phyloP scores from a whole-genome alignment of 176 grass and related monocot genomes.

The Cenchrus purpureus region DNA sequence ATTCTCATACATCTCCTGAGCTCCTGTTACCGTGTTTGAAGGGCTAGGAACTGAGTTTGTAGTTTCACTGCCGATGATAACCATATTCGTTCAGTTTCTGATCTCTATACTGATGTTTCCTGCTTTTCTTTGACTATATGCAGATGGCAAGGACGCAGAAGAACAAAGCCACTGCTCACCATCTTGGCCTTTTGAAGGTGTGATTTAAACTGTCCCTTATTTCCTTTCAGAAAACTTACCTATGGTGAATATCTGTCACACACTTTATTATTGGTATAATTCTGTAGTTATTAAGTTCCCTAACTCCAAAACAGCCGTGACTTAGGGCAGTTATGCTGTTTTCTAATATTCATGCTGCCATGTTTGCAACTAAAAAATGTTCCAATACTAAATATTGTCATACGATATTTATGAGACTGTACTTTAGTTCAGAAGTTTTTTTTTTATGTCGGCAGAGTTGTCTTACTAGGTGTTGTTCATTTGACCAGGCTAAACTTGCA shows the following conservation, averaged over 20 bases:
- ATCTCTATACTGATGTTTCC: constrained; percentile 4
- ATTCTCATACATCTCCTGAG: neutral
- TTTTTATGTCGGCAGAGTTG: neutral
- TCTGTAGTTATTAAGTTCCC: neutral
- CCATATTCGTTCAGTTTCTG: neutral
- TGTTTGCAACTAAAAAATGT: neutral
- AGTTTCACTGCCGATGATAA: neutral
- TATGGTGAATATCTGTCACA: neutral
- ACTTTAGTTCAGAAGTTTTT: neutral
- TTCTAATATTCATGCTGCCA: neutral
- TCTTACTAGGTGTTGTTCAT: constrained; percentile 35
- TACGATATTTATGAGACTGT: neutral
- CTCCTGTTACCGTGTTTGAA: neutral
- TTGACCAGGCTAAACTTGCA: constrained; percentile 87
- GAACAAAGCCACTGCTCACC: constrained; percentile 97
- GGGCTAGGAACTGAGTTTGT: neutral
- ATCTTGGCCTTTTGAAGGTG: constrained; percentile 99
- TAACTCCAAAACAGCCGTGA: neutral
- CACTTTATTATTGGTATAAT: neutral
- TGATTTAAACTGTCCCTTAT: constrained; percentile 22
- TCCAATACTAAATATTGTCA: neutral
- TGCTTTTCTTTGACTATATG: constrained; percentile 16
- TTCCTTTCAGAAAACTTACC: neutral
- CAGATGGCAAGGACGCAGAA: constrained; percentile 97
- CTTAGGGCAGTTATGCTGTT: constrained; percentile 20